phyloP scores from a whole-genome alignment of 345 rosid species.

The Gossypium sturtianum region DNA sequence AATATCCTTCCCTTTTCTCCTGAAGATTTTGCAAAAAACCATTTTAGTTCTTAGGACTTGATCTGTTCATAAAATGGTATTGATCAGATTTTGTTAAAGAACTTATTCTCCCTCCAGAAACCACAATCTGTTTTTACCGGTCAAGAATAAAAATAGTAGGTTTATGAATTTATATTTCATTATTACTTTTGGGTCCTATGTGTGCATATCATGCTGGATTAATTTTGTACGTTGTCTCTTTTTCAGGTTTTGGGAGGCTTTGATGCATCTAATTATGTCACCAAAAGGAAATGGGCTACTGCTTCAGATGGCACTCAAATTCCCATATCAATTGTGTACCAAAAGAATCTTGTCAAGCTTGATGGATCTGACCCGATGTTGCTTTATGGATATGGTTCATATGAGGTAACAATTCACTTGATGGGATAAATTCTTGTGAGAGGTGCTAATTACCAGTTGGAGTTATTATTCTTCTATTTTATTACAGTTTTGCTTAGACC shows the following conservation, averaged over 20 bases:
- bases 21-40: not conserved
- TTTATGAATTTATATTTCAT: not conserved
- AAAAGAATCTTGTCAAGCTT: constrained; percentile 64
- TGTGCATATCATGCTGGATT: constrained; percentile 4
- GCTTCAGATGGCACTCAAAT: constrained; percentile 82
- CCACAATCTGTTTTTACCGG: not conserved
- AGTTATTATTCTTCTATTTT: not conserved
- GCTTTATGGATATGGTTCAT: constrained; percentile 94
- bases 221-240: constrained; percentile 4
- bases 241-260: constrained; percentile 85
- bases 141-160: not conserved
- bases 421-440: not conserved
- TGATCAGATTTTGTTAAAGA: not conserved
- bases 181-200: not conserved
- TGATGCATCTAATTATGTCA: constrained; percentile 69
- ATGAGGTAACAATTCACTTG: constrained; percentile 54
- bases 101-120: not conserved
- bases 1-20: not conserved
- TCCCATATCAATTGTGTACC: constrained; percentile 77
- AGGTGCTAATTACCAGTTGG: not conserved
- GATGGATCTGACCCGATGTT: constrained; percentile 78
- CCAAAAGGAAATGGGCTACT: constrained; percentile 83
- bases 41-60: not conserved
- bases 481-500: not conserved
- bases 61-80: not conserved